A percentile compares a stretch with the other conserved stretches of the same genome.
These are phyloP conservation scores for Leccinum insolens DNA, from an alignment of 1,284 basidiomycete species.

Conservation along the genomic window DNA sequence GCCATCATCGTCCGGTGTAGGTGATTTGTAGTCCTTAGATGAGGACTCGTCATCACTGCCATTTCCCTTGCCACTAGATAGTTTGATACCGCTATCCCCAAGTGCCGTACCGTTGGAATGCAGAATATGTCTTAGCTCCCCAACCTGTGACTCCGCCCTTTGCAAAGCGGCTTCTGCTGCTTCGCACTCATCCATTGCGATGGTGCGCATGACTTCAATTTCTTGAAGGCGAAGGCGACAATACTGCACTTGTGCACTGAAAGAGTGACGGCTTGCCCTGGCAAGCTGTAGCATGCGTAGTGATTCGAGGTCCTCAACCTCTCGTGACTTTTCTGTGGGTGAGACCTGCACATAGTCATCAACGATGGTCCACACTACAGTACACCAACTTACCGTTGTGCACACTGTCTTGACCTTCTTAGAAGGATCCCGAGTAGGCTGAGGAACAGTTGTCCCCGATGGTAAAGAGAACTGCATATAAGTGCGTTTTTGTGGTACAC, in stretches of 20 bases:
- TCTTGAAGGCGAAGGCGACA: background rate
- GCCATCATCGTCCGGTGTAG: background rate
- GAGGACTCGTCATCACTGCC: background rate
- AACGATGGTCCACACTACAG: background rate
- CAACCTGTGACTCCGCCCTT: background rate
- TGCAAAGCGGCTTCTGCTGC: background rate
- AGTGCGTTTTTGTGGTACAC: background rate
- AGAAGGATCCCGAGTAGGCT: background rate
- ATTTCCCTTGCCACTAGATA: background rate
- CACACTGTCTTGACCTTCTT: background rate
- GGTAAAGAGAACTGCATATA: background rate
- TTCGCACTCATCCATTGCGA: conserved; percentile 2
- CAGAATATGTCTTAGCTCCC: background rate
- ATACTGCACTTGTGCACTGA: background rate
- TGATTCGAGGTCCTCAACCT: background rate
- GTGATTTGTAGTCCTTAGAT: background rate
- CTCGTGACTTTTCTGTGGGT: background rate
- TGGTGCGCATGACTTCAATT: conserved; percentile 2
- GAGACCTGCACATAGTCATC: background rate
- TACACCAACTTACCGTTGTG: background rate
- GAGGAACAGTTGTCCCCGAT: background rate
- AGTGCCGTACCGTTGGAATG: background rate
- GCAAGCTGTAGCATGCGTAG: conserved; percentile 1
- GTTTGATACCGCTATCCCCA: background rate
- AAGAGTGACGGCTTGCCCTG: background rate